Evolutionary conservation across 257 asterid genomes (phyloP).

Genomic region (Gynochthodes officinalis): DNA sequence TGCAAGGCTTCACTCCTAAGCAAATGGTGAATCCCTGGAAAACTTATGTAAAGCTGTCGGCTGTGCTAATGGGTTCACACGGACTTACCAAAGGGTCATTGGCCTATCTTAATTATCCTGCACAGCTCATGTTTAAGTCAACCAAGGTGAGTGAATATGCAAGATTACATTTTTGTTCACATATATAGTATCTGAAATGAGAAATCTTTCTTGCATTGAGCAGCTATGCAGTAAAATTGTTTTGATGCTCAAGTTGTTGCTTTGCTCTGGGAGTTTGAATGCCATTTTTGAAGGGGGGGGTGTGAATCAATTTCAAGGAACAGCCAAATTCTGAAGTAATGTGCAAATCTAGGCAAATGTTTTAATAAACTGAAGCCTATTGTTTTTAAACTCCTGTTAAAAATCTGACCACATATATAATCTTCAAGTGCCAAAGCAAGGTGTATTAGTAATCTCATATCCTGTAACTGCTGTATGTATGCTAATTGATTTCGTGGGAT

Average conservation of each 20-base stretch:
- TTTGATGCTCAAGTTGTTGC: neutral
- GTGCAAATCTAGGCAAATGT: too few species aligned
- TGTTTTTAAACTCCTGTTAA: neutral
- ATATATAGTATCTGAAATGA: neutral
- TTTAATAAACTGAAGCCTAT: neutral
- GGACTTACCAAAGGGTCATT: conserved; percentile 90
- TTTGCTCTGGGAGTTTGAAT: neutral
- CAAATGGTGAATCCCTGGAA: conserved; percentile 97
- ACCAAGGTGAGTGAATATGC: conserved; percentile 57
- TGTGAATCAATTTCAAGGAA: too few species aligned
- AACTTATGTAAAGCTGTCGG: conserved; percentile 81
- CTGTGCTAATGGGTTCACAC: conserved; percentile 87
- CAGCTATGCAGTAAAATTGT: neutral
- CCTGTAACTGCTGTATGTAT: too few species aligned
- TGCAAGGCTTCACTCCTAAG: conserved; percentile 81
- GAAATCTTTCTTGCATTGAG: neutral
- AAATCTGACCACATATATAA: neutral
- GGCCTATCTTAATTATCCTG: conserved; percentile 92
- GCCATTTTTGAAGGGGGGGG: neutral
- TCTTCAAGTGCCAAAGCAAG: neutral
- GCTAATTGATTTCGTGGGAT: neutral
- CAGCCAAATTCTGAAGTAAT: too few species aligned
- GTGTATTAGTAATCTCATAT: neutral
- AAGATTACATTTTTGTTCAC: too few species aligned
- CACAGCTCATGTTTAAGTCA: conserved; percentile 96